A percentile compares a stretch with the other conserved stretches of the same genome.
These are phyloP conservation scores for Triglochin maritima DNA, from an alignment of 106 monocot genomes.

Conservation along the genomic window DNA sequence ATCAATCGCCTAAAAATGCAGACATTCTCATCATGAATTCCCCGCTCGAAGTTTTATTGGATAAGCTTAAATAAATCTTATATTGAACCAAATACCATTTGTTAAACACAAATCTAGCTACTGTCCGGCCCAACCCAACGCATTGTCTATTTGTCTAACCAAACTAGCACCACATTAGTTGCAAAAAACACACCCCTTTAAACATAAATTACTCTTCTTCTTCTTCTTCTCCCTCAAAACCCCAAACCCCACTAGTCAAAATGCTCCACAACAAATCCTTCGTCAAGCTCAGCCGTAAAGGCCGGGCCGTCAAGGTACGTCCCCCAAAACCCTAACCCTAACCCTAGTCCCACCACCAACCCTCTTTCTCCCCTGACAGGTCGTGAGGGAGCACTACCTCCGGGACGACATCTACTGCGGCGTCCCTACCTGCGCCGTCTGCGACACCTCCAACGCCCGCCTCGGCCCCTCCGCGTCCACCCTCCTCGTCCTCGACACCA, in stretches of 20 bases:
- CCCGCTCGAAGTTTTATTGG: too few relatives aligned
- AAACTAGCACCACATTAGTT: too few relatives aligned
- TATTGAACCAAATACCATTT: too few relatives aligned
- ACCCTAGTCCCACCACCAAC: neutral
- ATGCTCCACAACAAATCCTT: conserved; percentile 99
- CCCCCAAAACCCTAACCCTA: neutral
- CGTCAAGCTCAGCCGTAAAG: conserved; percentile 60
- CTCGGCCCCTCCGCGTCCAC: conserved; percentile 38
- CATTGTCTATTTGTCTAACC: too few relatives aligned
- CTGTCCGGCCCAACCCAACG: too few relatives aligned
- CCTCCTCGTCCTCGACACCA: conserved; percentile 87
- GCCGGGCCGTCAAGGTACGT: conserved; percentile 56
- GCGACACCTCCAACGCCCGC: conserved; percentile 52
- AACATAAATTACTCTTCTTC: too few relatives aligned
- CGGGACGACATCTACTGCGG: conserved; percentile 96
- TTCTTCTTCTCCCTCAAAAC: too few relatives aligned
- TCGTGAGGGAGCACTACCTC: conserved; percentile 88
- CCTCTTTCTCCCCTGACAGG: conserved; percentile 16
- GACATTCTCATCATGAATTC: too few relatives aligned
- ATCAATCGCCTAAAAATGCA: too few relatives aligned
- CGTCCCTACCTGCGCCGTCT: conserved; percentile 36
- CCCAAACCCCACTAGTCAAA: neutral
- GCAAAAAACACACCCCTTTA: too few relatives aligned
- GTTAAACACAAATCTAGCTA: too few relatives aligned
- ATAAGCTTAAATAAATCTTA: too few relatives aligned